Conservation (phyloP, 352 stramenopile species). For the Phytophthora hibernalis region DNA sequence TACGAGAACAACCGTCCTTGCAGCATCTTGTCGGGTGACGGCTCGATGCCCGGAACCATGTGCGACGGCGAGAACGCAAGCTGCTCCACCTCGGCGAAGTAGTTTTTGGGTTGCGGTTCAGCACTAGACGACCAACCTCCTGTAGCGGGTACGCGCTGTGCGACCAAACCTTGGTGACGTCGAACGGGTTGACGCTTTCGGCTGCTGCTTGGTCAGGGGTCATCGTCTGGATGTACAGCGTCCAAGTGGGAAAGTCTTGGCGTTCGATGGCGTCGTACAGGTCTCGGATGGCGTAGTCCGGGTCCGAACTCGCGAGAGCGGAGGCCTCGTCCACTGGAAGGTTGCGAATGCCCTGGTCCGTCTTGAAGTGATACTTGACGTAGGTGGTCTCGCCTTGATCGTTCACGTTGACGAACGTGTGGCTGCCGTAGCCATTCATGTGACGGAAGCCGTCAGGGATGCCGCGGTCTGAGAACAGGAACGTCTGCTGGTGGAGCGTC, state of each 20-base stretch:
- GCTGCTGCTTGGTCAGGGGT: constrained; percentile 69
- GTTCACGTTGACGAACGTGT: constrained; percentile 94
- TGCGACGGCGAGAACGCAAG: constrained; percentile 91
- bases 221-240: constrained; percentile 93
- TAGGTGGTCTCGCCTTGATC: constrained; percentile 73
- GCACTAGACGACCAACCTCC: constrained; percentile 87
- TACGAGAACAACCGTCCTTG: constrained; percentile 91
- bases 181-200: constrained; percentile 89
- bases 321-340: constrained; percentile 81
- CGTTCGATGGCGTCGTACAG: constrained; percentile 91
- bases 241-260: constrained; percentile 88
- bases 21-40: constrained; percentile 89
- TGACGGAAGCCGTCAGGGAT: constrained; percentile 90
- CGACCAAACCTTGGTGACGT: constrained; percentile 94
- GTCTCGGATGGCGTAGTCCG: constrained; percentile 91
- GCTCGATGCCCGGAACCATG: constrained; percentile 92
- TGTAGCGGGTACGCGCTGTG: constrained; percentile 87
- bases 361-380: constrained; percentile 96
- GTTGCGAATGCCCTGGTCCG: constrained; percentile 91
- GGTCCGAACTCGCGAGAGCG: constrained; percentile 71
- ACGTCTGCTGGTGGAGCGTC: constrained; percentile 89
- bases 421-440: constrained; percentile 93
- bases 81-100: constrained; percentile 94
- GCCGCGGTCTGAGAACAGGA: constrained; percentile 91
- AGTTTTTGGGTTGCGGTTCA: constrained; percentile 95